These are phyloP conservation scores for Eutrema heterophyllum DNA, from an alignment of 345 rosid genomes.

Conservation along the genomic window DNA sequence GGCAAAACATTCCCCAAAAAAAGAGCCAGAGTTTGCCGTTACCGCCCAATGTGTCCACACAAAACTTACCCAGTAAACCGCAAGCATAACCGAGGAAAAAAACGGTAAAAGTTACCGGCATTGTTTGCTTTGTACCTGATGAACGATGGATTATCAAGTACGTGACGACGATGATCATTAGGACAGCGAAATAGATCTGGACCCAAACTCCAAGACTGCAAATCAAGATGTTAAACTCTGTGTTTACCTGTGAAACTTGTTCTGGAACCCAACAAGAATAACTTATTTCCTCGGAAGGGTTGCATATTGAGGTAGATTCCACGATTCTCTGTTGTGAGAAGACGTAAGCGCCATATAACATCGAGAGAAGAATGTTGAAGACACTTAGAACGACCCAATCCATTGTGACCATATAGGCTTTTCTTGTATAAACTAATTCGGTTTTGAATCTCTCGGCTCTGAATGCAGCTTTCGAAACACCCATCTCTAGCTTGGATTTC, in stretches of 20 bases:
- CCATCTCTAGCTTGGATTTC: constrained; percentile 68
- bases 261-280: constrained; percentile 68
- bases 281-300: constrained; percentile 38
- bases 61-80: constrained; percentile 60
- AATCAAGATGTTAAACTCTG: constrained; percentile 28
- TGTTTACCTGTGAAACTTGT: constrained; percentile 29
- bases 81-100: constrained; percentile 56
- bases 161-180: constrained; percentile 50
- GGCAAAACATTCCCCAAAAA: constrained; percentile 65
- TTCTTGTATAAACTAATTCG: constrained; percentile 46
- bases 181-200: constrained; percentile 53
- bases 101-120: constrained; percentile 59
- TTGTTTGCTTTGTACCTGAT: constrained; percentile 45
- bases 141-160: constrained; percentile 60
- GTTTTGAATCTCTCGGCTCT: constrained; percentile 60
- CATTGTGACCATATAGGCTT: constrained; percentile 49
- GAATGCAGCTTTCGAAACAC: constrained; percentile 57
- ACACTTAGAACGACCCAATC: constrained; percentile 70
- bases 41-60: constrained; percentile 78
- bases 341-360: constrained; percentile 51
- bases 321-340: constrained; percentile 30
- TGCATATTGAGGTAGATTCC: constrained; percentile 44
- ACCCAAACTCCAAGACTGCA: constrained; percentile 54
- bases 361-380: constrained; percentile 43
- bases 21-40: constrained; percentile 60